Evolutionary conservation across 2,329 filamentous ascomycete species (phyloP), one percentile per base, ranked within the genome.

Genomic region (Colletotrichum limetticola): DNA sequence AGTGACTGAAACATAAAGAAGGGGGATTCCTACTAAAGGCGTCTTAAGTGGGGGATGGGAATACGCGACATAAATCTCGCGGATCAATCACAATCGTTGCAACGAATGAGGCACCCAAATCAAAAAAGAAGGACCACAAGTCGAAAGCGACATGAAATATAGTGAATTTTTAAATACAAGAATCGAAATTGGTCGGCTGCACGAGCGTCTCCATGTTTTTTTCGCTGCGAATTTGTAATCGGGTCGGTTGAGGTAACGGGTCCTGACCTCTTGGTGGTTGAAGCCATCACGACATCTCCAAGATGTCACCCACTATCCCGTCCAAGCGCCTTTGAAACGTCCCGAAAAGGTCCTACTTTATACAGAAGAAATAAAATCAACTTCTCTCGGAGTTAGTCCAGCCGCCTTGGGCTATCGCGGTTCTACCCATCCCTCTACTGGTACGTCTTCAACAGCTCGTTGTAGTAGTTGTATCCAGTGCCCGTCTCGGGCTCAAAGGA

Each of bases 401-500:
- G 30, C 60, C 5, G 1, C n/a, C 42, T 28, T 12, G 6, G 14
- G 16, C 11, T 26, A 4, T 19, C 2, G 14, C 14, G 6, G 11
- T 16, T 2, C 2, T 11, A 7, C 1, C 5, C 5, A 2, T 1
- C 14, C 24, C 9, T 64, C 19, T 65, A 69, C 28, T 52, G 66
- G 65, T 76, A 76, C 55, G 65, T 61, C 70, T 72, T 72, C 37
- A 69, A 6, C 59, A 67, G 4, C 30, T 66, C 62, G 61, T 66
- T 66, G 71, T 65, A 72, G 46, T 68, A 79, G 75, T 73, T 77
- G 72, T 84, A 85, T 1, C 74, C 82, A 3, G 76, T 79, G 16
- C 82, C 81, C 11, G 77, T 79, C 26, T 82, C 80, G 35, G 82
- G 82, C 78, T 85, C 83, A 66, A 84, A 83, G 65, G 68, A 77